A percentile compares a stretch with the other conserved stretches of the same genome.
phyloP scores from a whole-genome alignment of 148 eudicot species.

The Oxyria digyna region DNA sequence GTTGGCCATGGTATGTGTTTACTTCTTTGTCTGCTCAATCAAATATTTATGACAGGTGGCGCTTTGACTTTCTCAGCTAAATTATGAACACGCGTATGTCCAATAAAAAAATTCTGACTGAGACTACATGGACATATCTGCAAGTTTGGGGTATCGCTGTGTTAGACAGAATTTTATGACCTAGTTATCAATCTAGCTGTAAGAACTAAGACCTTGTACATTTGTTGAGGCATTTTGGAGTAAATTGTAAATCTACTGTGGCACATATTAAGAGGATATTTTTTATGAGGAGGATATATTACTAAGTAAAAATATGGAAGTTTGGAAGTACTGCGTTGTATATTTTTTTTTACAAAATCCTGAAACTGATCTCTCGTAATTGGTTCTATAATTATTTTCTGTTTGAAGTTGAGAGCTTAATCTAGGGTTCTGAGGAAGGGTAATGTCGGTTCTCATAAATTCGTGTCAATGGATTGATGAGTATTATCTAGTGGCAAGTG shows the following conservation, averaged over 20 bases:
- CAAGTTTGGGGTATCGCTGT: not conserved
- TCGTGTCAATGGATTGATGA: not conserved
- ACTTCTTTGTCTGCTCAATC: not conserved
- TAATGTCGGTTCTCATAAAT: no score
- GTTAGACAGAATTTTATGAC: not conserved
- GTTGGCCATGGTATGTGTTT: slow-evolving; percentile 85
- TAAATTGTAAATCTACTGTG: not conserved
- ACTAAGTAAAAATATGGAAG: not conserved
- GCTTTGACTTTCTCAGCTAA: not conserved
- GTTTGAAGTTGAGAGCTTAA: not conserved
- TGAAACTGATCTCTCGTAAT: no score
- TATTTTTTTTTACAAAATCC: no score
- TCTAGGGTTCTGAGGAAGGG: not conserved
- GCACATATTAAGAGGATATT: not conserved
- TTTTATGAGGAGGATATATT: not conserved
- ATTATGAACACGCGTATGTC: not conserved
- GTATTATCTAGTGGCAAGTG: not conserved
- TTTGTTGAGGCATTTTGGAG: not conserved
- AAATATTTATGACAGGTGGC: not conserved
- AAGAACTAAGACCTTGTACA: not conserved
- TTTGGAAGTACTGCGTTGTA: not conserved
- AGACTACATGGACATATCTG: not conserved
- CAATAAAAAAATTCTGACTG: not conserved
- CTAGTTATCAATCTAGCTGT: not conserved
- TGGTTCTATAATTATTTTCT: not conserved